Evolutionary conservation across 108 stramenopile species (phyloP).

Genomic region (Bacterosira constricta): DNA sequence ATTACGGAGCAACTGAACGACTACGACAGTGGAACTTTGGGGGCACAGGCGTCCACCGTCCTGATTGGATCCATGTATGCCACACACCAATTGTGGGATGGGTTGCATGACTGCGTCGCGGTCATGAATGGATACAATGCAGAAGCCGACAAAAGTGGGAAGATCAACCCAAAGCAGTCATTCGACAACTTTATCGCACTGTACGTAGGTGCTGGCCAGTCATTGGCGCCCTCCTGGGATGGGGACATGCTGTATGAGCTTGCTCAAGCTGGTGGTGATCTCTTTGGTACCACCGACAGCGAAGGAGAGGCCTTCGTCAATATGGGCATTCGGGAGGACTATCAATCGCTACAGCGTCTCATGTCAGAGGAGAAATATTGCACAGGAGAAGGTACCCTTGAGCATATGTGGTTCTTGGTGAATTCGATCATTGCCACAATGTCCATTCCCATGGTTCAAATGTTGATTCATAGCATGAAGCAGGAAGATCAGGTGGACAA

Average conservation of each 20-base stretch:
- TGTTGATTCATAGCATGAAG: constrained; percentile 66
- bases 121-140: constrained; percentile 45
- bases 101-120: constrained; percentile 55
- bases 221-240: constrained; percentile 48
- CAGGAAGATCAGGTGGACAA: constrained; percentile 38
- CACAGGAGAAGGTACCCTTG: constrained; percentile 44
- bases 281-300: constrained; percentile 44
- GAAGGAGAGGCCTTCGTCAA: constrained; percentile 63
- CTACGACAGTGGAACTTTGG: constrained; percentile 34
- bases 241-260: constrained; percentile 76
- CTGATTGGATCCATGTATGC: constrained; percentile 78
- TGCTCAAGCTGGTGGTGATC: constrained; percentile 52
- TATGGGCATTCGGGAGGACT: constrained; percentile 55
- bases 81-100: constrained; percentile 63
- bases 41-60: constrained; percentile 56
- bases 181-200: constrained; percentile 84
- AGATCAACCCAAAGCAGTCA: constrained; percentile 51
- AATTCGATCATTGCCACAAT: constrained; percentile 65
- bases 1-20: constrained; percentile 45
- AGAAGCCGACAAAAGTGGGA: constrained; percentile 58
- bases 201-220: constrained; percentile 73
- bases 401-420: constrained; percentile 57
- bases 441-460: constrained; percentile 73
- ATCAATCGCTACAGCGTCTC: constrained; percentile 58
- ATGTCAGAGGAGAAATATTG: constrained; percentile 47